Evolutionary conservation across 768 basidiomycete genomes (phyloP).

Genomic region (Russula earlei): DNA sequence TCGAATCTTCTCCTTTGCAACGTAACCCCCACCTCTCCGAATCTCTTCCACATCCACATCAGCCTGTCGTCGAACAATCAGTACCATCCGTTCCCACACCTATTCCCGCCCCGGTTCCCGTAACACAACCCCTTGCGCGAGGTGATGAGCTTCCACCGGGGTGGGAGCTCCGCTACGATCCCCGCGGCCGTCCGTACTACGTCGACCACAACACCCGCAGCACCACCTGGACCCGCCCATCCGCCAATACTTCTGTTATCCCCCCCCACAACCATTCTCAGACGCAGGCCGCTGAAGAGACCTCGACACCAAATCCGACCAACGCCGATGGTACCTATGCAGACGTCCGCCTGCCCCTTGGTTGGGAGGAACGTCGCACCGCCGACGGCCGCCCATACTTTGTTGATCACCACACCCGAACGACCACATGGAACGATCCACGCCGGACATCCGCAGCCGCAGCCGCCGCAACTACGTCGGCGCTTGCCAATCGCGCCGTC

Average conservation of each 20-base stretch:
- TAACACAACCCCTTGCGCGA: constrained; percentile 27
- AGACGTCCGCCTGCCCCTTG: constrained; percentile 69
- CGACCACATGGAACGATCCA: constrained; percentile 90
- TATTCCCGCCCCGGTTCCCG: constrained; percentile 19
- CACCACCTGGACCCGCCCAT: constrained; percentile 72
- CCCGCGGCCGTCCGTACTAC: constrained; percentile 66
- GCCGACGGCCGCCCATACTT: constrained; percentile 77
- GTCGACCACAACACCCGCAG: constrained; percentile 78
- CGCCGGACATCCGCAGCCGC: constrained; percentile 48
- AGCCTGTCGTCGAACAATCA: background rate
- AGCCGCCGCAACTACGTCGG: constrained; percentile 34
- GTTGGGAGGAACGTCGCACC: constrained; percentile 89
- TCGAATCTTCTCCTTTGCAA: constrained; percentile 24
- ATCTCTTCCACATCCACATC: background rate
- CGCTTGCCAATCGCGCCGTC: constrained; percentile 33
- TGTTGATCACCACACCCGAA: constrained; percentile 70
- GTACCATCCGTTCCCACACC: constrained; percentile 5
- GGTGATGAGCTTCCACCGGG: constrained; percentile 64
- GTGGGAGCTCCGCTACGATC: constrained; percentile 77
- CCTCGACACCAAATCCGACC: constrained; percentile 16
- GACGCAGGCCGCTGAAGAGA: background rate
- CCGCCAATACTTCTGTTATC: constrained; percentile 20
- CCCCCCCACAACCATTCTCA: constrained; percentile 23
- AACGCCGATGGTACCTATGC: constrained; percentile 32
- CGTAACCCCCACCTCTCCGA: constrained; percentile 8